Evolutionary conservation across 805 yeast species (phyloP), one percentile per base, ranked within the genome.

Genomic region (Ogataea pini): DNA sequence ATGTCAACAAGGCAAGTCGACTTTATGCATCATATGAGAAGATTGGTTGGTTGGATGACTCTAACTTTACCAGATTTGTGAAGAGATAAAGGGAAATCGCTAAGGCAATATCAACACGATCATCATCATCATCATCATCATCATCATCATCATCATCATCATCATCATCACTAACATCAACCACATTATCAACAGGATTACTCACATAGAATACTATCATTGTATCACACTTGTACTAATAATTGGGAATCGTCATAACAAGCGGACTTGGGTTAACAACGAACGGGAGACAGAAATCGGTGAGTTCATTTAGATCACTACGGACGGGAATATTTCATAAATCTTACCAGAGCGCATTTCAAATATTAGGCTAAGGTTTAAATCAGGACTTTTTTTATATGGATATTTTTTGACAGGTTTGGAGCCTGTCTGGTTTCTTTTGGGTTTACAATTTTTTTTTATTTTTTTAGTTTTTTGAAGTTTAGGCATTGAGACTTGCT

Each of bases 1-100:
- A 94, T 68, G 98, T 92, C 38, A 94, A 94, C 69, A 94, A 94
- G 68, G 97, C 97, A 1, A 85, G 95, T 42, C 79, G 97, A 56
- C 73, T 92, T 47, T 92, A 80, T 71, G 95, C 92, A 22, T 89
- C 97, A 18, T 94, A 82, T 63, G 96, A 92, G 66, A 82, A 80
- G 65, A 92, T 87, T 39, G 97, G 97, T 36, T 89, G 97, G 92
- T 81, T 92, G 55, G 78, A 87, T 12, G 96, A 92, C 66, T 69
- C 73, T 17, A 80, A 83, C 68, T 89, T 89, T 67, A 67, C 49
- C 14, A 50, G 46, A 18, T 54, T 46, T 49, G 22, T 50, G 39
- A 54, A 52, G 48, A 54, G 44, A 22, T 56, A 46, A 44, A 22
- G 25, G 25, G 8, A 22, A 22, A 5, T 22, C 25, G n/a, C n/a